Evolutionary conservation across 805 yeast species (phyloP).

Genomic region (Candida easanensis): DNA sequence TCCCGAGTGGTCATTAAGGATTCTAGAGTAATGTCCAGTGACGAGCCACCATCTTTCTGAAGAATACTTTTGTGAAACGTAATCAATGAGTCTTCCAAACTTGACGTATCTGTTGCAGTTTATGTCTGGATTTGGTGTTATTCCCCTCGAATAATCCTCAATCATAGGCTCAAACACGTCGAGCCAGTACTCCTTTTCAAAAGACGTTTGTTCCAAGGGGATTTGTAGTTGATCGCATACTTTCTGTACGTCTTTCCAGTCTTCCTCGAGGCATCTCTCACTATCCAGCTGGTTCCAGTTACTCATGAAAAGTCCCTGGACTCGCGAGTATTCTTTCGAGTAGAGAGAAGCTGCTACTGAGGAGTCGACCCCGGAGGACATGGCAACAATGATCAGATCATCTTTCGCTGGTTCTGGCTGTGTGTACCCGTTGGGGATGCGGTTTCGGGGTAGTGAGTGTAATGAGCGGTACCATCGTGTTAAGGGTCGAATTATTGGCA

Average conservation of each 20-base stretch:
- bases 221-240: conserved; percentile 62
- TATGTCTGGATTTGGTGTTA: conserved; percentile 94
- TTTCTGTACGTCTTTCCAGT: conserved; percentile 79
- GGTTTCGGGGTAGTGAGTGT: not conserved
- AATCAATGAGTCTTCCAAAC: conserved; percentile 73
- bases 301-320: conserved; percentile 86
- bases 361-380: conserved; percentile 97
- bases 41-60: conserved; percentile 73
- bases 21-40: conserved; percentile 78
- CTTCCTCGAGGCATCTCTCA: conserved; percentile 74
- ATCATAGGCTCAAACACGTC: conserved; percentile 94
- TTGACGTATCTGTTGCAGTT: conserved; percentile 83
- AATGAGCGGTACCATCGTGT: too few species aligned
- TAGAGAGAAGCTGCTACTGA: conserved; percentile 78
- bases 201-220: conserved; percentile 72
- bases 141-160: conserved; percentile 61
- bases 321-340: conserved; percentile 53
- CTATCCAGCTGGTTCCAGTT: conserved; percentile 51
- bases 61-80: conserved; percentile 40
- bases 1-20: conserved; percentile 36
- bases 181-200: conserved; percentile 90
- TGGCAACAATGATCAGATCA: conserved; percentile 77
- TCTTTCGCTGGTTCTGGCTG: conserved; percentile 45
- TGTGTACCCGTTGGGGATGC: conserved; percentile 19
- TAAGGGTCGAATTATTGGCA: too few species aligned